A percentile compares a stretch with the other conserved stretches of the same genome.
phyloP scores from a whole-genome alignment of 2,329 filamentous ascomycete genomes.

The Clonostachys rosea region DNA sequence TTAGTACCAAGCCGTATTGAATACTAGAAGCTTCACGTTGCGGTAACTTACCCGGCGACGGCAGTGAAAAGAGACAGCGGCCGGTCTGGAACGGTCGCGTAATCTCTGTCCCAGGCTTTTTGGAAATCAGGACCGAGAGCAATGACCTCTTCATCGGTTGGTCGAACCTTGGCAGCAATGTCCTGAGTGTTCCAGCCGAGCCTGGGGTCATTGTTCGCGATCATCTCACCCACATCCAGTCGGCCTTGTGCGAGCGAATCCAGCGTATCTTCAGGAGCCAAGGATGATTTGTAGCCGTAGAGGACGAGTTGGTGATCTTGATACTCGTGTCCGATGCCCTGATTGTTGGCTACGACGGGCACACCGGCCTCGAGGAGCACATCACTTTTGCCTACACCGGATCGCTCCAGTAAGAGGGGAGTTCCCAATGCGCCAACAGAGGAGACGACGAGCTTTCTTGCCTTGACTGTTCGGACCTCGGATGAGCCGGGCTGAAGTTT shows the following conservation, averaged over 20 bases:
- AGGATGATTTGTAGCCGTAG: conserved; percentile 38
- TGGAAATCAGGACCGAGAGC: conserved; percentile 44
- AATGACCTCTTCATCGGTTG: conserved; percentile 40
- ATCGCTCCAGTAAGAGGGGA: conserved; percentile 55
- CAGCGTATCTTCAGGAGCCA: conserved; percentile 27
- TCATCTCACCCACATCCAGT: conserved; percentile 28
- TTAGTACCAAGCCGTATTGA: no score
- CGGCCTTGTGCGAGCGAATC: conserved; percentile 46
- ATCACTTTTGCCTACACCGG: conserved; percentile 50
- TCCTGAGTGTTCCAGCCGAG: conserved; percentile 52
- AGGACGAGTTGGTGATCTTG: conserved; percentile 50
- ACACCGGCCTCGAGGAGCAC: conserved; percentile 28
- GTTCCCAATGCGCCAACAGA: conserved; percentile 45
- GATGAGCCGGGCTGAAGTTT: conserved; percentile 11
- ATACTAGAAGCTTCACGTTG: not conserved
- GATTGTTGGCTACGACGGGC: conserved; percentile 2
- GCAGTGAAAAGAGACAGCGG: conserved; percentile 35
- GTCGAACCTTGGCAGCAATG: conserved; percentile 44
- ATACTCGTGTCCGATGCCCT: conserved; percentile 13
- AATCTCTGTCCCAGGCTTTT: conserved; percentile 44
- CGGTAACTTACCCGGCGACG: conserved; percentile 10
- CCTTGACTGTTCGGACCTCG: conserved; percentile 11
- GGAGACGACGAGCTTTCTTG: conserved; percentile 19
- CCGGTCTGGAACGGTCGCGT: conserved; percentile 26
- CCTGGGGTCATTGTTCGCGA: conserved; percentile 36